These are phyloP conservation scores for Silene vulgaris DNA, from an alignment of 179 eudicot genomes.

Conservation along the genomic window DNA sequence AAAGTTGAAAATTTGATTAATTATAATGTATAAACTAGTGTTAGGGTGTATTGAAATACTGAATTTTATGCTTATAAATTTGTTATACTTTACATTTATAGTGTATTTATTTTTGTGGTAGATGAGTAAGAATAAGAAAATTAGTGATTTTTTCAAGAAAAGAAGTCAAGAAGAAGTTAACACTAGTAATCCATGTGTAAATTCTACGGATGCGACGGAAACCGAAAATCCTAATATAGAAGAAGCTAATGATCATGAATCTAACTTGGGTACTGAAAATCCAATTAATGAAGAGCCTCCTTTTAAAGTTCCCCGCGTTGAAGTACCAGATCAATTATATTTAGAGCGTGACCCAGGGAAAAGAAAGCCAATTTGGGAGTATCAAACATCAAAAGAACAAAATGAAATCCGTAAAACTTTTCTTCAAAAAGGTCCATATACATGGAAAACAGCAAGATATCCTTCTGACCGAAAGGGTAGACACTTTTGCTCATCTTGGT, in stretches of 20 bases:
- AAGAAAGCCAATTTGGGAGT: not conserved
- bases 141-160: not conserved
- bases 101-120: no score
- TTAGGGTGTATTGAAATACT: no score
- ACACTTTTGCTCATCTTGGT: not conserved
- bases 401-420: no score
- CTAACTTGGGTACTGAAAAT: no score
- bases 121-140: no score
- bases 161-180: not conserved
- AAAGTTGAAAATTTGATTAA: no score
- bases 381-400: not conserved
- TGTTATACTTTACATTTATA: no score
- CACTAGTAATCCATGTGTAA: not conserved
- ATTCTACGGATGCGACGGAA: not conserved
- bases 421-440: no score
- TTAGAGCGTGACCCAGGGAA: not conserved
- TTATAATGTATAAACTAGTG: no score
- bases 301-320: not conserved
- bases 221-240: not conserved
- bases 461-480: not conserved
- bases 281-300: not conserved
- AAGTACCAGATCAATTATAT: not conserved
- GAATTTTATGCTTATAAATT: no score
- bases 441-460: no score
- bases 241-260: not conserved